phyloP scores from a whole-genome alignment of 1,284 basidiomycete species.

The Tilletia indica region DNA sequence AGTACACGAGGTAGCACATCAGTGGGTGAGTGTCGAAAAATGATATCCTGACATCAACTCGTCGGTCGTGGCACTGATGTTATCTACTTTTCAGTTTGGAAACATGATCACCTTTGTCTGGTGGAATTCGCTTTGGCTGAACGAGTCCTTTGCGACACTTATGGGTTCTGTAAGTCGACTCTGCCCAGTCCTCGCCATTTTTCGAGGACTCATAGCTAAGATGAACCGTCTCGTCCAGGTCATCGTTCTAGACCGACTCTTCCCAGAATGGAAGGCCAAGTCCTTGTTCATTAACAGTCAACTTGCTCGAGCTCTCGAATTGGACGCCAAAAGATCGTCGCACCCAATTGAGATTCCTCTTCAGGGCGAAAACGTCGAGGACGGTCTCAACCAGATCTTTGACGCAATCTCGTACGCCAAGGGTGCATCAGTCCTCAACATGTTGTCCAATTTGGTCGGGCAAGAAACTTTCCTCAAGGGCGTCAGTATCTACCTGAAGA shows the following conservation, averaged over 20 bases:
- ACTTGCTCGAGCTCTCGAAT: slow-evolving; percentile 66
- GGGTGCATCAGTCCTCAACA: slow-evolving; percentile 71
- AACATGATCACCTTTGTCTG: slow-evolving; percentile 89
- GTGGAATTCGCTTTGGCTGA: slow-evolving; percentile 68
- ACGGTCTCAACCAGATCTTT: slow-evolving; percentile 52
- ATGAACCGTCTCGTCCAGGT: slow-evolving; percentile 56
- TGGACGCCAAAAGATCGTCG: slow-evolving; percentile 86
- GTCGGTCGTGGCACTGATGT: too few species aligned
- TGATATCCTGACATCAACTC: too few species aligned
- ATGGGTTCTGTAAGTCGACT: slow-evolving; percentile 61
- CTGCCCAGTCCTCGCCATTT: too few species aligned
- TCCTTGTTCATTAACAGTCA: slow-evolving; percentile 62
- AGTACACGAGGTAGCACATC: slow-evolving; percentile 66
- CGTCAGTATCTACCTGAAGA: slow-evolving; percentile 80
- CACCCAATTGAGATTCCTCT: slow-evolving; percentile 88
- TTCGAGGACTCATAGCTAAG: too few species aligned
- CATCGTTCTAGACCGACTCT: slow-evolving; percentile 70
- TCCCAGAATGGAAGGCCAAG: slow-evolving; percentile 63
- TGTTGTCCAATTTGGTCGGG: slow-evolving; percentile 69
- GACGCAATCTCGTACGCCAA: slow-evolving; percentile 58
- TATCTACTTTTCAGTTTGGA: slow-evolving; percentile 62
- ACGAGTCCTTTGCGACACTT: slow-evolving; percentile 76
- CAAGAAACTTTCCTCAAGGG: slow-evolving; percentile 67
- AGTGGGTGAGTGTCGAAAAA: slow-evolving; percentile 42
- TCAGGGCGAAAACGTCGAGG: slow-evolving; percentile 48